Base-by-base conservation (phyloP, 1,284 basidiomycete genomes). In the Gymnopus androsaceus region DNA sequence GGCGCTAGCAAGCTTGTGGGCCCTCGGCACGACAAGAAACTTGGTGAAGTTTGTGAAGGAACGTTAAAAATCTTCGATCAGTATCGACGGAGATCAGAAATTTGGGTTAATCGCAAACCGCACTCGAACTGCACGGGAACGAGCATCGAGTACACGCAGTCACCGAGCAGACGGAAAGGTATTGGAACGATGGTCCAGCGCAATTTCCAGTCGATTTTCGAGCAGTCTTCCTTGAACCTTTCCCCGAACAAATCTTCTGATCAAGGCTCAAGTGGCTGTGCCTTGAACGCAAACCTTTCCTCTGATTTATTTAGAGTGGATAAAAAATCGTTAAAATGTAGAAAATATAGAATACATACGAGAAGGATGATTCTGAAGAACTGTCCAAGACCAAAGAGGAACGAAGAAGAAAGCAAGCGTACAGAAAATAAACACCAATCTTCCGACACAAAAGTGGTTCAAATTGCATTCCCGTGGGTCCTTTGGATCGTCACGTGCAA, bases 401-500 rank as follows among this genome's bases (percentile, higher is more conserved):
- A 42, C 3, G 15, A 37, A 6, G 12, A n/a, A 28, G 36, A 9
- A 27, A 12, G 21, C 5, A 4, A 21, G 21, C 15, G 34, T 50
- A 30, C 34, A 50, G 4, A 38, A 50, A 50, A 50, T 50, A 19
- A 30, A 50, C 27, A 50, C 48, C 48, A 7, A 50, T 50, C 48
- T 50, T 50, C 48, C 48, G 12, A 50, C 23, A 23, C 17, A 37
- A 50, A 50, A 50, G 48, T 23, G 34, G 36, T 36, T 50, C 48
- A 34, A 50, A 38, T 38, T 37, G 23, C 36, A 19, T 48, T 48
- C 36, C 46, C 46, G 48, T 50, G 48, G 38, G 48, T 37, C 25
- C 27, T 50, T n/a, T 38, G 25, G 28, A 6, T 27, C n/a, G n/a
- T 30, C 46, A 50, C 48, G 48, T 50, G 48, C 48, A 50, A 15